Evolutionary conservation across 768 basidiomycete species (phyloP).

Genomic region (Boletus pseudo-olivaceus): DNA sequence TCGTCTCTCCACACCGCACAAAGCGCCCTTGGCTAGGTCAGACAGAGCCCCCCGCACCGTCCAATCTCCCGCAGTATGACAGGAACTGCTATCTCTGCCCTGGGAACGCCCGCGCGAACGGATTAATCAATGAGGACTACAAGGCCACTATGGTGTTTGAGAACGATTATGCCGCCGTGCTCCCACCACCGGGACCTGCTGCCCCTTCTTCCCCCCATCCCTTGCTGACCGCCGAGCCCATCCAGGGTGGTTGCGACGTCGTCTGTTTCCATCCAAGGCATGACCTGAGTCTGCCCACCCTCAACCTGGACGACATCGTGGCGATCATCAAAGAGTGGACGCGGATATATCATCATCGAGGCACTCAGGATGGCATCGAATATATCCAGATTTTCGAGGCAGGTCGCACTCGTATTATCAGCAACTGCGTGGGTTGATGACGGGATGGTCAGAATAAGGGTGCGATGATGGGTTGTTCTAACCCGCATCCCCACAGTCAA

Average conservation of each 20-base stretch:
- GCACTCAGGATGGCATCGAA: constrained; percentile 60
- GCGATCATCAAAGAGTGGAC: constrained; percentile 73
- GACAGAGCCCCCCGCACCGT: constrained; percentile 58
- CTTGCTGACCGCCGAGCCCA: constrained; percentile 58
- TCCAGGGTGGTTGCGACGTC: constrained; percentile 85
- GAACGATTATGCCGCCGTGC: constrained; percentile 82
- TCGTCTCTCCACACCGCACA: constrained; percentile 86
- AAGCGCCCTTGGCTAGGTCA: constrained; percentile 93
- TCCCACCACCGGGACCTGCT: constrained; percentile 57
- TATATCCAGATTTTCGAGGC: constrained; percentile 91
- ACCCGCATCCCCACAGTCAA: constrained; percentile 93
- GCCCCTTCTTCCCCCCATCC: constrained; percentile 55
- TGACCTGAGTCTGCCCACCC: constrained; percentile 75
- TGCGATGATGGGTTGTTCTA: constrained; percentile 92
- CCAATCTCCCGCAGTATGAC: constrained; percentile 60
- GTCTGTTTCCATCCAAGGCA: constrained; percentile 84
- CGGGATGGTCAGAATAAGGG: constrained; percentile 70
- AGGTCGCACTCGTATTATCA: constrained; percentile 2
- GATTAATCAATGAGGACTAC: constrained; percentile 64
- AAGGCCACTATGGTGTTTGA: constrained; percentile 65
- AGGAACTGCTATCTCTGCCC: constrained; percentile 84
- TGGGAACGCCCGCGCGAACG: constrained; percentile 74
- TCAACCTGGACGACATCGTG: constrained; percentile 55
- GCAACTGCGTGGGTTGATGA: neutral
- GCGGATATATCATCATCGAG: constrained; percentile 55